These are phyloP conservation scores for Fusarium nisikadoi DNA, from an alignment of 2,329 filamentous ascomycete genomes.

Conservation along the genomic window DNA sequence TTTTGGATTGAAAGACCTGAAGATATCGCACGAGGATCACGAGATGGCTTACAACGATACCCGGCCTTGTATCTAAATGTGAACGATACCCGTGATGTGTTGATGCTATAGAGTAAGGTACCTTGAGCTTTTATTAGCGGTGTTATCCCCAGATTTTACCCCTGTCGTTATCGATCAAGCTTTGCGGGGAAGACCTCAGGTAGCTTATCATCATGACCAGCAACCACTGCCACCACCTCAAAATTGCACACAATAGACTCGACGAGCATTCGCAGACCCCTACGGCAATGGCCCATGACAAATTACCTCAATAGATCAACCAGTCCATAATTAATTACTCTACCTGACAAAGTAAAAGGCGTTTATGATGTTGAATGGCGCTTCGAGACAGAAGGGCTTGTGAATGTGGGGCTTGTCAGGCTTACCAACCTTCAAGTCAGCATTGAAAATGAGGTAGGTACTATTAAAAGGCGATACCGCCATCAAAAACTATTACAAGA, in stretches of 20 bases:
- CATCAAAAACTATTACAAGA: neutral
- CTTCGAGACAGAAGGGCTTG: neutral
- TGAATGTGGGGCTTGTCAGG: neutral
- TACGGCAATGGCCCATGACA: neutral
- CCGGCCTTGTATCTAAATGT: neutral
- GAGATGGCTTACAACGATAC: neutral
- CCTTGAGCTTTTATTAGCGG: neutral
- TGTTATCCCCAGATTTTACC: conserved; percentile 17
- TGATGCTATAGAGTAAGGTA: neutral
- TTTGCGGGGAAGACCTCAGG: conserved; percentile 20
- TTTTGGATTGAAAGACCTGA: neutral
- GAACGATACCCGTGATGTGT: neutral
- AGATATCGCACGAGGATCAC: neutral
- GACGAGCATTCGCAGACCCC: neutral
- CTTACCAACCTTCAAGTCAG: neutral
- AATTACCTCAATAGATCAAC: neutral
- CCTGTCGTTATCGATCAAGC: conserved; percentile 14
- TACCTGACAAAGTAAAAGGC: neutral
- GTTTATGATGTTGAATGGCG: neutral
- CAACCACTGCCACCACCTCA: neutral
- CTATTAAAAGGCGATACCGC: neutral
- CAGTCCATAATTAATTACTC: neutral
- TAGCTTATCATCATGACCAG: neutral
- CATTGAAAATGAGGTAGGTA: neutral
- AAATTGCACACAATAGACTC: neutral